Evolutionary conservation across 257 asterid species (phyloP).

Genomic region (Nicotiana sylvestris): DNA sequence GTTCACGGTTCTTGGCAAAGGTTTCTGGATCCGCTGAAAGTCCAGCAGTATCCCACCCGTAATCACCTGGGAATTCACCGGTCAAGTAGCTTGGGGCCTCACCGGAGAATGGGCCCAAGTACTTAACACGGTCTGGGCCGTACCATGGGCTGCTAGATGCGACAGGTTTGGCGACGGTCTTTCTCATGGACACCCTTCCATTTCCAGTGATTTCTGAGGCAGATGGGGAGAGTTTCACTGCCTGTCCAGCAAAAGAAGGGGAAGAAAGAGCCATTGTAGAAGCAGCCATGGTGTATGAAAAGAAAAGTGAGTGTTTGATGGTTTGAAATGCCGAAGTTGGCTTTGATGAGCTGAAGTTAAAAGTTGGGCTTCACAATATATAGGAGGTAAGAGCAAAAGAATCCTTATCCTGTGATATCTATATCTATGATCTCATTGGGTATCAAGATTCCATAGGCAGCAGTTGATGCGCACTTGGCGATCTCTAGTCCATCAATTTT

Average conservation of each 20-base stretch:
- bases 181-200: conserved; percentile 21
- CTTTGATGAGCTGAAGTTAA: neutral
- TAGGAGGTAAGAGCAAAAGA: neutral
- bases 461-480: neutral
- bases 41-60: conserved; percentile 68
- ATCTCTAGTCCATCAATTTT: neutral
- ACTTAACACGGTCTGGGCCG: conserved; percentile 66
- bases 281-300: conserved; percentile 1
- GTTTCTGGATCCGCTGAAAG: conserved; percentile 75
- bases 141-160: conserved; percentile 63
- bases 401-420: conserved; percentile 7
- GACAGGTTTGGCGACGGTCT: conserved; percentile 13
- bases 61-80: conserved; percentile 68
- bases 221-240: conserved; percentile 10
- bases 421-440: conserved; percentile 7
- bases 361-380: neutral
- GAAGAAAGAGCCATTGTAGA: conserved; percentile 26
- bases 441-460: neutral
- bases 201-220: conserved; percentile 4
- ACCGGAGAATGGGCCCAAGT: conserved; percentile 73
- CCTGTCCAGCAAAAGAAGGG: conserved; percentile 21
- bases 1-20: conserved; percentile 71
- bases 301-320: neutral
- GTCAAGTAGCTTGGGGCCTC: conserved; percentile 68
- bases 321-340: neutral